These are phyloP conservation scores for Annulohypoxylon stygium DNA, from an alignment of 495 filamentous ascomycete genomes.

Conservation along the genomic window DNA sequence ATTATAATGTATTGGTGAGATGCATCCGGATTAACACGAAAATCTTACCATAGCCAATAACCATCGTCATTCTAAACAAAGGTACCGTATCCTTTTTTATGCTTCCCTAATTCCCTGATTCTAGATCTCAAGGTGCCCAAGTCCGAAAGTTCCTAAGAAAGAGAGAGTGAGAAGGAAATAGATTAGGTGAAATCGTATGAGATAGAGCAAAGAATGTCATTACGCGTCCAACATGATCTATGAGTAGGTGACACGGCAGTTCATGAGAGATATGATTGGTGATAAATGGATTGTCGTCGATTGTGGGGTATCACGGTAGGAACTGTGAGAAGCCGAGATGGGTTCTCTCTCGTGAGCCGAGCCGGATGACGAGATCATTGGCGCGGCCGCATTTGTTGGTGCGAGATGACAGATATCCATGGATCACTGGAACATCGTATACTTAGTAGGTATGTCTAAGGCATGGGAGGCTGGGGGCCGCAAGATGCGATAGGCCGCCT, in stretches of 20 bases:
- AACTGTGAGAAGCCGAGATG: constrained; percentile 22
- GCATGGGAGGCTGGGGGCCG: constrained; percentile 26
- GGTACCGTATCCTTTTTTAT: constrained; percentile 1
- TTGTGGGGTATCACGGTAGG: constrained; percentile 43
- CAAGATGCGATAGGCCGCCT: constrained; percentile 32
- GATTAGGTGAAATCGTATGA: constrained; percentile 13
- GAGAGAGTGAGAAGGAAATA: constrained; percentile 4
- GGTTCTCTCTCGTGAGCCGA: constrained; percentile 23
- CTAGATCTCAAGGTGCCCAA: background rate
- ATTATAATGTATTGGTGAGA: constrained; percentile 11
- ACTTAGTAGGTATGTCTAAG: no score
- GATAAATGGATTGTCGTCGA: constrained; percentile 21
- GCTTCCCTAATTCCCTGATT: background rate
- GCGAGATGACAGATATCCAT: constrained; percentile 1
- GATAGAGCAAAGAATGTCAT: constrained; percentile 10
- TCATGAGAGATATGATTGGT: constrained; percentile 26
- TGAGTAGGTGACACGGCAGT: constrained; percentile 18
- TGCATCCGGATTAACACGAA: constrained; percentile 4
- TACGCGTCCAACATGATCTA: constrained; percentile 23
- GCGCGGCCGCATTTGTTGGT: constrained; percentile 16
- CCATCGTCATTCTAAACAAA: background rate
- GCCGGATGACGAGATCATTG: constrained; percentile 22
- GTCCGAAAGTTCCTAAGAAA: background rate
- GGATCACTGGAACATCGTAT: background rate
- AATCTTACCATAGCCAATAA: constrained; percentile 9